Base-by-base conservation (phyloP, 768 basidiomycete genomes). In the Phlegmacium glaucopus region DNA sequence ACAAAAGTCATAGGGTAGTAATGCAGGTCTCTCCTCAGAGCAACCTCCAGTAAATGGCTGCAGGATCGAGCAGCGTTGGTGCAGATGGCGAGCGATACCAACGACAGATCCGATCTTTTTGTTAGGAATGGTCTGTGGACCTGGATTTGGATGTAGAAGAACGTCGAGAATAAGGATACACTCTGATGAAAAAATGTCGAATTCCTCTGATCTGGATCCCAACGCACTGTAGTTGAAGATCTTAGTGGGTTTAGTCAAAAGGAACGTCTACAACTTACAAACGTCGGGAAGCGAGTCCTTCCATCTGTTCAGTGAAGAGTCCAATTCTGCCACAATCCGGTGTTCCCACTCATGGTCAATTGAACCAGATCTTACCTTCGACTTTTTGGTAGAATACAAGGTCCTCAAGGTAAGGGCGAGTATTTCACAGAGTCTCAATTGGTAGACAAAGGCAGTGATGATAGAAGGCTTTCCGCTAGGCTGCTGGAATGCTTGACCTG, bases 21-120 rank as follows among this genome's bases (percentile, higher is more conserved):
- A 18, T 54, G 53, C 1, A 55, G 34, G 6, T 60, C 62, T n/a
- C 74, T 65, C 36, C 59, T 65, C 40, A 72, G 64, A 35, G 76
- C 71, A 5, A 74, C 67, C 50, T 88, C 86, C 44, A 86, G 63
- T 26, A 93, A 71, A 48, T 86, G 87, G 18, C 75, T 78, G 49
- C 79, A 85, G 0, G 84, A 82, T 9, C 90, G 72, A 1, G 90
- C 87, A 1, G 91, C 81, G 47, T 88, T 74, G 22, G 83, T 75
- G 59, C 83, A 88, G 46, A 84, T 85, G 1, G 83, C 78, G 10
- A 84, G 72, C 0, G 82, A 85, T 8, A 82, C 76, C 45, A 77
- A 74, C 2, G 74, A 69, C 13, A 77, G 55, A 4, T 57, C 42
- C 5, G 72, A 68, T 1, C 67, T 62, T 46, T 69, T 72, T 9